Evolutionary conservation across 164 flowering plant species (phyloP).

Genomic region (Vitis riparia): DNA sequence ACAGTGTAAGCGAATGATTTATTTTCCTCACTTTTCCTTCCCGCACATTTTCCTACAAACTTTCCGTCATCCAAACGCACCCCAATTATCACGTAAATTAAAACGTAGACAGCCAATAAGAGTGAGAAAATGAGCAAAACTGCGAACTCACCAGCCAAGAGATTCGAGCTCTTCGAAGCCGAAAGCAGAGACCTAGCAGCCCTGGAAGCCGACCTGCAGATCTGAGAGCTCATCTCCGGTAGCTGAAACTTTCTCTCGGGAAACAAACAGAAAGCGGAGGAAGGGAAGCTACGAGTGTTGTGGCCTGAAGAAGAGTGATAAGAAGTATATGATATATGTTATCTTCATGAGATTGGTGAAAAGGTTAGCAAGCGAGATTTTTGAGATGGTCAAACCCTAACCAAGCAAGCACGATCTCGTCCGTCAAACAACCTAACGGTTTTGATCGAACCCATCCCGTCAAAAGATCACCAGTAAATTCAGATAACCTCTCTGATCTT

Average conservation of each 20-base stretch:
- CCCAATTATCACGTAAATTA: background rate
- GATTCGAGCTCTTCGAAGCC: constrained; percentile 52
- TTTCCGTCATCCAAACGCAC: too few species aligned
- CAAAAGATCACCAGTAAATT: too few species aligned
- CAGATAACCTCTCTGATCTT: too few species aligned
- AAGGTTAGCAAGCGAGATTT: background rate
- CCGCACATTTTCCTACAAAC: too few species aligned
- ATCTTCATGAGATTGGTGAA: too few species aligned
- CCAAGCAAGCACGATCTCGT: background rate
- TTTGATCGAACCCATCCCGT: background rate
- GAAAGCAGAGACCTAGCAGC: constrained; percentile 62
- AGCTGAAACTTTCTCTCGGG: background rate
- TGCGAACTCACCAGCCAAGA: constrained; percentile 46
- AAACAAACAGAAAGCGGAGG: background rate
- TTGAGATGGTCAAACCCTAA: constrained; percentile 13
- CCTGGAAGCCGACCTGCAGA: constrained; percentile 72
- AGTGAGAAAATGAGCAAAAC: background rate
- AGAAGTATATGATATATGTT: too few species aligned
- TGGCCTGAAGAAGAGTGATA: background rate
- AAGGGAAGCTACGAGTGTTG: background rate
- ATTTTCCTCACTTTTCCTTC: too few species aligned
- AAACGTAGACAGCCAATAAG: background rate
- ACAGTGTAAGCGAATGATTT: too few species aligned
- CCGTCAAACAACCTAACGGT: background rate
- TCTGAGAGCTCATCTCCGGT: constrained; percentile 64